These are phyloP conservation scores for Cymbopogon citratus DNA, from an alignment of 176 grass and related monocot species.

Conservation along the genomic window DNA sequence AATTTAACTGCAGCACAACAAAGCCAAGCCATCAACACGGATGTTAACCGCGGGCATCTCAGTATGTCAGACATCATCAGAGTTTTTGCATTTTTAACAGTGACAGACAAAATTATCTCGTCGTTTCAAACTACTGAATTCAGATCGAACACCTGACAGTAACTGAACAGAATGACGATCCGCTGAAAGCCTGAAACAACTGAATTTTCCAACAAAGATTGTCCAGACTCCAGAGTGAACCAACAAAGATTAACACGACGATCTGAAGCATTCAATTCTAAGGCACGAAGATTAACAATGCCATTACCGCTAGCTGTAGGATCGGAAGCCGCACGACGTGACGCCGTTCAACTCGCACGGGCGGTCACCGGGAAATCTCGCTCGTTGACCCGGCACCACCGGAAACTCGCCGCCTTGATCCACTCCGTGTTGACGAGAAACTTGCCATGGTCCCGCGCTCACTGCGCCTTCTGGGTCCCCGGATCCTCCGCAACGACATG, in stretches of 20 bases:
- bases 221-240: neutral
- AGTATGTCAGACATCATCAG: neutral
- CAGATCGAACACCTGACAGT: neutral
- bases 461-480: slow-evolving; percentile 38
- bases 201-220: neutral
- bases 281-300: neutral
- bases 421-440: slow-evolving; percentile 46
- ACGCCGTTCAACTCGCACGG: neutral
- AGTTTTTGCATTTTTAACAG: too few relatives aligned
- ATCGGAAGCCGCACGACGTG: neutral
- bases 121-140: neutral
- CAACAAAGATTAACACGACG: neutral
- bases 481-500: slow-evolving; percentile 46
- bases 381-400: slow-evolving; percentile 46
- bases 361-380: slow-evolving; percentile 18
- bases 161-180: neutral
- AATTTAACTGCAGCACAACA: neutral
- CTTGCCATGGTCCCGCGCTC: slow-evolving; percentile 40
- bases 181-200: neutral
- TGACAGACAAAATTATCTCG: neutral
- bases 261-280: neutral
- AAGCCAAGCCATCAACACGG: neutral
- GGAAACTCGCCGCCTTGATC: slow-evolving; percentile 46
- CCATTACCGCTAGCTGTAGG: neutral
- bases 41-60: neutral